Evolutionary conservation across 208 protist genomes (phyloP).

Genomic region (Wallacemonas sp.): DNA sequence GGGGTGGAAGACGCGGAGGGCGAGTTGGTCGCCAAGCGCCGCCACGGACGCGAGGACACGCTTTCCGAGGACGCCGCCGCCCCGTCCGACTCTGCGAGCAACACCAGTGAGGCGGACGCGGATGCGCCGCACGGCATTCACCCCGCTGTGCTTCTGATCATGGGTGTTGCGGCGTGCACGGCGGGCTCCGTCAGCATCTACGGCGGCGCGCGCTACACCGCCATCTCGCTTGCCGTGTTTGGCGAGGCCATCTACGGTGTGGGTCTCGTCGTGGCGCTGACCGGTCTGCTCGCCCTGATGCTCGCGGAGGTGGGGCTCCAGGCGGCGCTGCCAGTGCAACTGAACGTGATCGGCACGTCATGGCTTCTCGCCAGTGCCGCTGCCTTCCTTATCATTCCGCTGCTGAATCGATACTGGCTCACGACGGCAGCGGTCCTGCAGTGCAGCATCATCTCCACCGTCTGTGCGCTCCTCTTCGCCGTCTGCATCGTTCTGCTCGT

Average conservation of each 20-base stretch:
- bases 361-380: slow-evolving; percentile 34
- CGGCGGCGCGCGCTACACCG: slow-evolving; percentile 5
- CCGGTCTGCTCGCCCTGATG: slow-evolving; percentile 19
- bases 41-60: background rate
- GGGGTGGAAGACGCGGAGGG: slow-evolving; percentile 8
- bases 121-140: background rate
- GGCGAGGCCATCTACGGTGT: slow-evolving; percentile 29
- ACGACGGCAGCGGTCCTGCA: slow-evolving; percentile 19
- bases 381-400: slow-evolving; percentile 20
- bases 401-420: slow-evolving; percentile 30
- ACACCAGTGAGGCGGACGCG: background rate
- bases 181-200: slow-evolving; percentile 11
- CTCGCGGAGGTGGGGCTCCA: slow-evolving; percentile 35
- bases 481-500: slow-evolving; percentile 30
- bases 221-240: slow-evolving; percentile 4
- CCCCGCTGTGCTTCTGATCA: background rate
- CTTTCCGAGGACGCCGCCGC: background rate
- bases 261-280: slow-evolving; percentile 26
- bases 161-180: slow-evolving; percentile 2
- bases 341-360: slow-evolving; percentile 22
- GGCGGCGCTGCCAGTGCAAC: slow-evolving; percentile 25
- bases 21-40: background rate
- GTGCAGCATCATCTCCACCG: slow-evolving; percentile 19
- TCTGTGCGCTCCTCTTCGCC: slow-evolving; percentile 17
- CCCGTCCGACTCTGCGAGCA: background rate